Conservation (phyloP, 805 yeast genomes). For the Wickerhamiella australiensis region DNA sequence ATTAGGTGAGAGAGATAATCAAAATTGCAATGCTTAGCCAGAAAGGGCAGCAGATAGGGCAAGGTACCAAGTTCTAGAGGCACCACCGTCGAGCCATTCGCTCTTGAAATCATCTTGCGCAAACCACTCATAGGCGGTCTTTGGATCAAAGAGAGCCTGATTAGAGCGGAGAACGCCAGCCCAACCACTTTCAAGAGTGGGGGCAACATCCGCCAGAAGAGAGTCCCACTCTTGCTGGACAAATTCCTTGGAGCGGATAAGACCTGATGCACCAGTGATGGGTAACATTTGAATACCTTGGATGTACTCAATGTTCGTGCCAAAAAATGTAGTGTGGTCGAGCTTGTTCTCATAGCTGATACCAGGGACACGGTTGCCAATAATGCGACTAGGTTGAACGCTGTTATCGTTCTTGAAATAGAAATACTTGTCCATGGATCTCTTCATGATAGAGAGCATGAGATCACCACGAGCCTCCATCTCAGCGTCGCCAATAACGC, state of each 20-base stretch:
- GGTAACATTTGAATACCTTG: conserved; percentile 80
- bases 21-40: background rate
- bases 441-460: conserved; percentile 45
- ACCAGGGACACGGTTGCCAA: conserved; percentile 60
- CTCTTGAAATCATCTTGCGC: conserved; percentile 40
- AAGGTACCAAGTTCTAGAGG: conserved; percentile 76
- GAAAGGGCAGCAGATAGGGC: conserved; percentile 45
- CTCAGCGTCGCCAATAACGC: conserved; percentile 40
- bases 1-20: background rate
- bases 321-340: conserved; percentile 66
- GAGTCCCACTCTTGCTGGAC: conserved; percentile 50
- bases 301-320: conserved; percentile 49
- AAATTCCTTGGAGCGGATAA: conserved; percentile 40
- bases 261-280: conserved; percentile 48
- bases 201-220: conserved; percentile 36
- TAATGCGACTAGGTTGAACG: conserved; percentile 42
- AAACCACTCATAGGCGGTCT: conserved; percentile 49
- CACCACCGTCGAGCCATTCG: conserved; percentile 66
- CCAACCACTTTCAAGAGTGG: conserved; percentile 42
- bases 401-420: conserved; percentile 38
- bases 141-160: conserved; percentile 61
- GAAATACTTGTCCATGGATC: conserved; percentile 47
- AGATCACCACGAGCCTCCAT: conserved; percentile 50
- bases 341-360: conserved; percentile 65
- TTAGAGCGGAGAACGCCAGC: conserved; percentile 59